phyloP scores from a whole-genome alignment of 768 basidiomycete species.

The Naganishia vishniacii region DNA sequence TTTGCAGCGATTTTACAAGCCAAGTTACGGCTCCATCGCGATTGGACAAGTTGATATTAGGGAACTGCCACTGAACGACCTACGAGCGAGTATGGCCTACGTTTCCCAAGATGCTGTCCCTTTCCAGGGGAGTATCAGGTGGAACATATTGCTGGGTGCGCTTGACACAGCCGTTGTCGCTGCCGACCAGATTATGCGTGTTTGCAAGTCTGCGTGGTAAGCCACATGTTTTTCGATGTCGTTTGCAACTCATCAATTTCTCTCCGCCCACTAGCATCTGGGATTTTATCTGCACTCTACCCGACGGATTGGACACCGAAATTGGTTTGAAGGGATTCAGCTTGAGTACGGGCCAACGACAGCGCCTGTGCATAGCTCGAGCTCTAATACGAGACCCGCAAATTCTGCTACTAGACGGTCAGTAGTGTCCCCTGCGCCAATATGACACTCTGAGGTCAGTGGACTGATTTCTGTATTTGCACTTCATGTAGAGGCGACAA shows the following conservation, averaged over 20 bases:
- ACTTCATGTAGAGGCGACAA: conserved; percentile 33
- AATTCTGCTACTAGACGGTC: conserved; percentile 41
- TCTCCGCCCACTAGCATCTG: conserved; percentile 37
- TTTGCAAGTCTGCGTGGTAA: conserved; percentile 35
- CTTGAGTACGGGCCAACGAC: conserved; percentile 43
- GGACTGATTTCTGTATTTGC: not conserved
- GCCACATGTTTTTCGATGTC: too few species aligned
- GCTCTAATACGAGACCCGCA: conserved; percentile 40
- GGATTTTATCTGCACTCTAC: conserved; percentile 34
- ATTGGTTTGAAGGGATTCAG: conserved; percentile 44
- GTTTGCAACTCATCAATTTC: too few species aligned
- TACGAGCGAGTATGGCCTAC: conserved; percentile 38
- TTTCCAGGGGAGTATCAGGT: conserved; percentile 42
- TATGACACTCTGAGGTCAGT: not conserved
- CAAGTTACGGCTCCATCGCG: conserved; percentile 32
- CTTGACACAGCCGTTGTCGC: conserved; percentile 28
- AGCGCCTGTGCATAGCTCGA: conserved; percentile 44
- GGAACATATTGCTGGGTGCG: conserved; percentile 35
- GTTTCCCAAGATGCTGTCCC: conserved; percentile 45
- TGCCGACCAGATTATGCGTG: conserved; percentile 29
- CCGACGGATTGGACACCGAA: conserved; percentile 39
- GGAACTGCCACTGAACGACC: conserved; percentile 27
- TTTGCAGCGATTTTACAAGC: conserved; percentile 46
- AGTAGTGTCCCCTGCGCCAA: not conserved
- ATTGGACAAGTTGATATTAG: conserved; percentile 41